A percentile compares a stretch with the other conserved stretches of the same genome.
Conservation (phyloP, 2,329 filamentous ascomycete species). For the Raffaelea deltoideospora region DNA sequence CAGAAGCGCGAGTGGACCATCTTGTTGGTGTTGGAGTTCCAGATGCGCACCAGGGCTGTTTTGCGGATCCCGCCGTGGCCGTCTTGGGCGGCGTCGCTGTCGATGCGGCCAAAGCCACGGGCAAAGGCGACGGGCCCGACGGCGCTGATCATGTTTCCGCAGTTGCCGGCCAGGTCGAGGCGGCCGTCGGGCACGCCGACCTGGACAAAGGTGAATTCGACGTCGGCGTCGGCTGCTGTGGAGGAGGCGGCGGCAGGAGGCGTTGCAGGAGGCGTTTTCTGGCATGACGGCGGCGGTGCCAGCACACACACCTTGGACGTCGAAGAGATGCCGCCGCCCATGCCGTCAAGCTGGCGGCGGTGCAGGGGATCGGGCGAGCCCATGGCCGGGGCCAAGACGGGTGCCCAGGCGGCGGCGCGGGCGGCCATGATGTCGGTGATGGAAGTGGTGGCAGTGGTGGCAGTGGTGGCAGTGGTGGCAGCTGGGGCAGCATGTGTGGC, state of each 20-base stretch:
- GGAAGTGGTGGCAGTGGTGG: not conserved
- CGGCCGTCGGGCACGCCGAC: constrained; percentile 45
- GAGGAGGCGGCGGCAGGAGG: no score
- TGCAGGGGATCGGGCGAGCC: constrained; percentile 53
- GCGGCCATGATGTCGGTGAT: not conserved
- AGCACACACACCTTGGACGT: constrained; percentile 59
- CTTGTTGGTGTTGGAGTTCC: constrained; percentile 59
- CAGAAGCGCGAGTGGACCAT: constrained; percentile 22
- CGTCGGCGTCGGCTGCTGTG: constrained; percentile 31
- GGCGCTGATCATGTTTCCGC: constrained; percentile 57
- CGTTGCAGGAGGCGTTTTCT: no score
- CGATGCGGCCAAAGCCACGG: constrained; percentile 45
- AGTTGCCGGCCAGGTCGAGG: constrained; percentile 56
- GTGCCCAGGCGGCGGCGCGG: constrained; percentile 10
- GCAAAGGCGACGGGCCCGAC: constrained; percentile 53
- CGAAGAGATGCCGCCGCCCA: constrained; percentile 54
- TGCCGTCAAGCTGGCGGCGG: constrained; percentile 50
- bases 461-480: not conserved
- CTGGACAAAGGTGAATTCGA: constrained; percentile 59
- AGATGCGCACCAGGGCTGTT: constrained; percentile 35
- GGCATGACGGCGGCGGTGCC: no score
- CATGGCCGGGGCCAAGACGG: constrained; percentile 26
- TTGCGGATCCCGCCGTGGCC: constrained; percentile 9
- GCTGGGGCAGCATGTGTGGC: no score
- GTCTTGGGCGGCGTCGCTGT: constrained; percentile 11